Evolutionary conservation across 1,139 yeast species (phyloP).

Genomic region (Geotrichum armillariae): DNA sequence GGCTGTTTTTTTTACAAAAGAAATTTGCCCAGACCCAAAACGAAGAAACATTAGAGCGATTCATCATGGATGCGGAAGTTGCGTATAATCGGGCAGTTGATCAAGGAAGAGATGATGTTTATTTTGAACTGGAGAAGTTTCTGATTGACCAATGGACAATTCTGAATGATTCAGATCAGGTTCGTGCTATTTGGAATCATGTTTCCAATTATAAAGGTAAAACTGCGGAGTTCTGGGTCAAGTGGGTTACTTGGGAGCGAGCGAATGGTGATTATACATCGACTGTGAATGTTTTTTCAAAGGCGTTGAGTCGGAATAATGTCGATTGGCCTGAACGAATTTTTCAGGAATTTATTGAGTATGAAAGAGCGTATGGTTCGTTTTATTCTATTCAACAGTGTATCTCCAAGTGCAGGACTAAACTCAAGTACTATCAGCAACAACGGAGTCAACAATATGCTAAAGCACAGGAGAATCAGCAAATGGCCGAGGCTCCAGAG

Average conservation of each 20-base stretch:
- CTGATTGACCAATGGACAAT: conserved; percentile 19
- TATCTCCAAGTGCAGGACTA: conserved; percentile 17
- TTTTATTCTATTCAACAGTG: conserved; percentile 34
- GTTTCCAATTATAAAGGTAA: conserved; percentile 30
- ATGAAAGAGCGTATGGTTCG: conserved; percentile 44
- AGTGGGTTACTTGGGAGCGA: conserved; percentile 45
- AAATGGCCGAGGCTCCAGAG: conserved; percentile 40
- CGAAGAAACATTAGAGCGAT: conserved; percentile 24
- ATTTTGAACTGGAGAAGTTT: conserved; percentile 8
- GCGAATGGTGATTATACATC: conserved; percentile 32
- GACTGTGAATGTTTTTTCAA: conserved; percentile 37
- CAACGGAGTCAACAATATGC: conserved; percentile 15
- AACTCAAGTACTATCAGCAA: conserved; percentile 20
- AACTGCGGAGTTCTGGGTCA: conserved; percentile 53
- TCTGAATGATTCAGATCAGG: conserved; percentile 17
- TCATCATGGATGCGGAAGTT: conserved; percentile 23
- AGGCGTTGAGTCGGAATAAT: conserved; percentile 39
- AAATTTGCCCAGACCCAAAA: conserved; percentile 24
- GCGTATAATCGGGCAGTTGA: conserved; percentile 8
- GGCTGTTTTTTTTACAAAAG: conserved; percentile 32
- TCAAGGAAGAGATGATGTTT: conserved; percentile 5
- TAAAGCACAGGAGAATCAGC: background rate
- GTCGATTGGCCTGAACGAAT: conserved; percentile 56
- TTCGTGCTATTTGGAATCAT: conserved; percentile 22
- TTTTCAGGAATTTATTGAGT: conserved; percentile 48